These are phyloP conservation scores for Aureobasidium uvarum DNA, from an alignment of 2,329 filamentous ascomycete species.

Conservation along the genomic window DNA sequence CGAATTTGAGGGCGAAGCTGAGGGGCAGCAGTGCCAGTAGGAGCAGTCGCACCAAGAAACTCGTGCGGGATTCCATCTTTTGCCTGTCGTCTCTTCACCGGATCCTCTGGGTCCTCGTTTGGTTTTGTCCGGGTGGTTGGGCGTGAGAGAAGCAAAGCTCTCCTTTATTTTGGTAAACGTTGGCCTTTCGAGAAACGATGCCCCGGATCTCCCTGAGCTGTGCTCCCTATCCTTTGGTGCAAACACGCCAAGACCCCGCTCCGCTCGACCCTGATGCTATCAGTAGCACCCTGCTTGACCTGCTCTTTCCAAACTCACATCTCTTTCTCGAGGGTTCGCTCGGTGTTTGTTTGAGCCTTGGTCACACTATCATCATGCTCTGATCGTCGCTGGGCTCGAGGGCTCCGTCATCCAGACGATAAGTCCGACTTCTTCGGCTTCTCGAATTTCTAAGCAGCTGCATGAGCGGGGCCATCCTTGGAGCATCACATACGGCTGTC, in stretches of 20 bases:
- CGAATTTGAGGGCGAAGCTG: constrained; percentile 79
- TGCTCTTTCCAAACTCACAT: background rate
- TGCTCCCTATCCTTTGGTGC: background rate
- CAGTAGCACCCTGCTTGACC: background rate
- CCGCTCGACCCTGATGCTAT: background rate
- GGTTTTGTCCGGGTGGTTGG: background rate
- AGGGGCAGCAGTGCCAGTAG: constrained; percentile 46
- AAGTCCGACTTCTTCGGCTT: background rate
- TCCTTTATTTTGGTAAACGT: constrained; percentile 22
- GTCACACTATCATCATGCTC: too few species aligned
- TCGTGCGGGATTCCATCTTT: constrained; percentile 32
- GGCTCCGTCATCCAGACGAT: background rate
- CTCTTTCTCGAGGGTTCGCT: too few species aligned
- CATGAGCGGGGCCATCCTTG: background rate
- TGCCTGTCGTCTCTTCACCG: background rate
- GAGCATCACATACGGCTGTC: background rate
- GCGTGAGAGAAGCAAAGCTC: constrained; percentile 4
- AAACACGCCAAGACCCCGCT: background rate
- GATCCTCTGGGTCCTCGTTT: background rate
- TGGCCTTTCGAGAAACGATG: constrained; percentile 3
- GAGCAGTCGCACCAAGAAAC: constrained; percentile 29
- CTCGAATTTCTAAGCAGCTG: background rate
- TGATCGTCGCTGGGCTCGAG: too few species aligned
- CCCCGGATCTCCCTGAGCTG: constrained; percentile 8
- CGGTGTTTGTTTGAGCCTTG: too few species aligned